Evolutionary conservation across 371 early-diverging fungal species (phyloP).

Genomic region (Zopfochytrium polystomum): DNA sequence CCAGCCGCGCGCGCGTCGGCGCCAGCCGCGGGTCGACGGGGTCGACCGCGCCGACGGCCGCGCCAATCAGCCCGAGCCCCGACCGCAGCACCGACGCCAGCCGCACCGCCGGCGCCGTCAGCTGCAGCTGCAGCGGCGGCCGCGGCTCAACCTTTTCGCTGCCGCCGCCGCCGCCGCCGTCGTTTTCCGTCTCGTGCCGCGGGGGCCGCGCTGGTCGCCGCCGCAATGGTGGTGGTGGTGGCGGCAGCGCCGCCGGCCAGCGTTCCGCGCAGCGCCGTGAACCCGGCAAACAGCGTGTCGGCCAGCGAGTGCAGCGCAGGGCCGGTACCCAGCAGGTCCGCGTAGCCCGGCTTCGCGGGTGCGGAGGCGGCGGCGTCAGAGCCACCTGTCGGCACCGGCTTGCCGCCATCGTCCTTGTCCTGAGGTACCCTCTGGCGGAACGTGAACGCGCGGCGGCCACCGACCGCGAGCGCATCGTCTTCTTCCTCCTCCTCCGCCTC

Average conservation of each 20-base stretch:
- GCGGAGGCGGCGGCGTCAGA: no score
- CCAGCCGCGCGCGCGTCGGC: neutral
- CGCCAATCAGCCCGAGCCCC: neutral
- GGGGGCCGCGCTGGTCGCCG: neutral
- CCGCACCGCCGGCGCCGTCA: neutral
- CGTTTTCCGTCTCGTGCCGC: neutral
- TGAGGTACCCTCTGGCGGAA: no score
- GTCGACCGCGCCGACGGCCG: conserved; percentile 4
- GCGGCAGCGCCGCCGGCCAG: conserved; percentile 3
- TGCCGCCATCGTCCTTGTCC: no score
- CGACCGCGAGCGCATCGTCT: neutral
- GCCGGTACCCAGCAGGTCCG: conserved; percentile 6
- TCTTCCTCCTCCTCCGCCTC: neutral
- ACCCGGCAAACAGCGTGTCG: conserved; percentile 18
- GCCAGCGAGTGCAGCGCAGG: conserved; percentile 16
- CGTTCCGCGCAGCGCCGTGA: conserved; percentile 7
- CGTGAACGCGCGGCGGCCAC: no score
- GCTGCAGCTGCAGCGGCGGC: no score
- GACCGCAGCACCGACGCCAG: neutral
- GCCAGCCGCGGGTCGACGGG: conserved; percentile 11
- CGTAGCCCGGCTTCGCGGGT: neutral
- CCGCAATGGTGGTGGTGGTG: neutral
- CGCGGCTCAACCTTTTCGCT: no score
- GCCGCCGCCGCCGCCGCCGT: conserved; percentile 6
- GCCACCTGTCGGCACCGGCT: no score